These are phyloP conservation scores for Collybia sordida DNA, from an alignment of 768 basidiomycete genomes.

Conservation along the genomic window DNA sequence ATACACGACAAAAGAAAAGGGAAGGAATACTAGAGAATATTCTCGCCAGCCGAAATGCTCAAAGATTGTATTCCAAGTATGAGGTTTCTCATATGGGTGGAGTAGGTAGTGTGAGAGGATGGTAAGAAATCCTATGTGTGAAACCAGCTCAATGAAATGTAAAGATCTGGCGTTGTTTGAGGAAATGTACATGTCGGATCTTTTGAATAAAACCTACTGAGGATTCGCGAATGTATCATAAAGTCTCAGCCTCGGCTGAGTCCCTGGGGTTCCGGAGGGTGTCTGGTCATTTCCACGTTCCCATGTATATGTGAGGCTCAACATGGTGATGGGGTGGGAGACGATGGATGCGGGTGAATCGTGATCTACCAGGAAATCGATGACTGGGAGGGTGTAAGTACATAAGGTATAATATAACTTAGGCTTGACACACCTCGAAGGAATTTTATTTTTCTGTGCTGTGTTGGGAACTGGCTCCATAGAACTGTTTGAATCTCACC, in stretches of 20 bases:
- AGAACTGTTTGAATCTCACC: constrained; percentile 46
- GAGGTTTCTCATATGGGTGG: constrained; percentile 35
- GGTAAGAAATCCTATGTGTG: constrained; percentile 38
- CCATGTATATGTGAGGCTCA: constrained; percentile 42
- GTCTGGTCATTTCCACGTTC: constrained; percentile 20
- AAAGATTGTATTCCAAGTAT: constrained; percentile 16
- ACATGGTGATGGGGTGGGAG: constrained; percentile 37
- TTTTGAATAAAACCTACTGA: constrained; percentile 30
- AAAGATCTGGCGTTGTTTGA: constrained; percentile 30
- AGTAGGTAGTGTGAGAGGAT: constrained; percentile 40
- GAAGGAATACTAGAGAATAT: constrained; percentile 34
- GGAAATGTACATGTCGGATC: background rate
- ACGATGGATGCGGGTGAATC: constrained; percentile 37
- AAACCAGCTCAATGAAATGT: constrained; percentile 42
- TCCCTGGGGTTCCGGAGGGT: background rate
- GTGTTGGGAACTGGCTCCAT: constrained; percentile 44
- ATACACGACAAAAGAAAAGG: constrained; percentile 33
- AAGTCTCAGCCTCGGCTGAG: constrained; percentile 13
- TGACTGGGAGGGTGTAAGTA: constrained; percentile 27
- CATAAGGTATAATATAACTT: background rate
- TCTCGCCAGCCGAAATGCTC: constrained; percentile 31
- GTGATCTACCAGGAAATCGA: constrained; percentile 35
- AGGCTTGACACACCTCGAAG: constrained; percentile 28
- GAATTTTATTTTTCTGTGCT: constrained; percentile 16
- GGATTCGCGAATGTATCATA: constrained; percentile 44